These are phyloP conservation scores for Torulaspora gathmanii DNA, from an alignment of 805 yeast genomes.

Conservation along the genomic window DNA sequence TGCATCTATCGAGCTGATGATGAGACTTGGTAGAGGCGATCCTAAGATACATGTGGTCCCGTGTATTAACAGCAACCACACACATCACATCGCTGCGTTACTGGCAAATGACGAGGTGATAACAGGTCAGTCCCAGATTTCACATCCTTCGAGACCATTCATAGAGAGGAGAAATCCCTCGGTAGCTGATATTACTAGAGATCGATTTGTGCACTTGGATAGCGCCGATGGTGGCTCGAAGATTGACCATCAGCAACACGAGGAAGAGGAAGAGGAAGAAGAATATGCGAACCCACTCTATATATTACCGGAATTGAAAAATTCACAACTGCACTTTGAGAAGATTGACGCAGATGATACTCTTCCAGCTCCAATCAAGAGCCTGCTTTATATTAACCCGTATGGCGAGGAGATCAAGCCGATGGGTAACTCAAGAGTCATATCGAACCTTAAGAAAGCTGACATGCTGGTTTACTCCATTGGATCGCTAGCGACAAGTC, in stretches of 20 bases:
- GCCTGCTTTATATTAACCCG: constrained; percentile 77
- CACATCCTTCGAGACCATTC: constrained; percentile 59
- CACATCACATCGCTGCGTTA: constrained; percentile 79
- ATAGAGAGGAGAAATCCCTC: constrained; percentile 17
- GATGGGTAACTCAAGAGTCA: constrained; percentile 58
- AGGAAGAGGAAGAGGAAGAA: constrained; percentile 48
- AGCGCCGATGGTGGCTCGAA: background rate
- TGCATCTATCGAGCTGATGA: constrained; percentile 71
- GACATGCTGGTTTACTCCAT: constrained; percentile 68
- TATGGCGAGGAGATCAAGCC: constrained; percentile 86
- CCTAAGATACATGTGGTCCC: constrained; percentile 63
- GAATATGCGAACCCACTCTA: constrained; percentile 47
- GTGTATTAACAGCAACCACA: constrained; percentile 76
- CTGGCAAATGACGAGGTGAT: constrained; percentile 65
- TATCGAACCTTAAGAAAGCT: constrained; percentile 45
- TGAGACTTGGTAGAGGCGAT: constrained; percentile 46
- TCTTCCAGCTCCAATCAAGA: constrained; percentile 64
- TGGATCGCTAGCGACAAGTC: constrained; percentile 86
- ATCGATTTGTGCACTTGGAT: constrained; percentile 15
- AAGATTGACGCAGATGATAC: constrained; percentile 52
- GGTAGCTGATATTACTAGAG: constrained; percentile 9
- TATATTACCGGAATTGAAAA: constrained; percentile 65
- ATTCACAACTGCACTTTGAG: constrained; percentile 69
- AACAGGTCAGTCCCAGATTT: constrained; percentile 89
- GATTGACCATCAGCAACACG: constrained; percentile 27